These are phyloP conservation scores for Trichaptum fuscoviolaceum DNA, from an alignment of 768 basidiomycete genomes.

Conservation along the genomic window DNA sequence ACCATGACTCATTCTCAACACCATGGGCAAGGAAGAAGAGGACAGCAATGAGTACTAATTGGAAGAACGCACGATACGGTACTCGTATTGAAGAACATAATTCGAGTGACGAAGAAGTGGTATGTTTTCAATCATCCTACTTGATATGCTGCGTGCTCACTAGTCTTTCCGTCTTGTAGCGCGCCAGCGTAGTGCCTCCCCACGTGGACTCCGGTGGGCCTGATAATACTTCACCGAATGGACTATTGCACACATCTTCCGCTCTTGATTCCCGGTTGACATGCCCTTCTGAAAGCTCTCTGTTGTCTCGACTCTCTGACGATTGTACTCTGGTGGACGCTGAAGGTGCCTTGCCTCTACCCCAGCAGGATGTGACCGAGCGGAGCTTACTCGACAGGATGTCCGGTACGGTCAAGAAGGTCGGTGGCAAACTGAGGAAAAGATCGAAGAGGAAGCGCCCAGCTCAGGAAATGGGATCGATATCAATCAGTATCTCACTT, in stretches of 20 bases:
- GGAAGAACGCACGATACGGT: no score
- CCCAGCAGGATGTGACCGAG: background rate
- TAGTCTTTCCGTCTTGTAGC: no score
- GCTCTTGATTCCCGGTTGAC: background rate
- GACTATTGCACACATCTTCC: background rate
- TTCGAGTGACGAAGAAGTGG: no score
- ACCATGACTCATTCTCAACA: no score
- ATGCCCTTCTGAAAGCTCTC: background rate
- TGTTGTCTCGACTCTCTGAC: background rate
- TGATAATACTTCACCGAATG: background rate
- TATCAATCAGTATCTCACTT: background rate
- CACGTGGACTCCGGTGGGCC: no score
- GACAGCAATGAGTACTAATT: no score
- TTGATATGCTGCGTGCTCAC: no score
- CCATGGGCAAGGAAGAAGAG: no score
- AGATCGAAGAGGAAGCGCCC: background rate
- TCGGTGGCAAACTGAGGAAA: background rate
- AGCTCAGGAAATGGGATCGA: background rate
- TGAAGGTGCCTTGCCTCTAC: background rate
- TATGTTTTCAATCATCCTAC: no score
- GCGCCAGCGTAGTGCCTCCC: no score
- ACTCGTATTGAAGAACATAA: no score
- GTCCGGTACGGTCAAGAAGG: background rate
- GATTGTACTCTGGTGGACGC: background rate
- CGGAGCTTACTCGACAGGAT: background rate